Evolutionary conservation across 169 alveolate genomes (phyloP).

Genomic region (Cryptosporidium meleagridis): DNA sequence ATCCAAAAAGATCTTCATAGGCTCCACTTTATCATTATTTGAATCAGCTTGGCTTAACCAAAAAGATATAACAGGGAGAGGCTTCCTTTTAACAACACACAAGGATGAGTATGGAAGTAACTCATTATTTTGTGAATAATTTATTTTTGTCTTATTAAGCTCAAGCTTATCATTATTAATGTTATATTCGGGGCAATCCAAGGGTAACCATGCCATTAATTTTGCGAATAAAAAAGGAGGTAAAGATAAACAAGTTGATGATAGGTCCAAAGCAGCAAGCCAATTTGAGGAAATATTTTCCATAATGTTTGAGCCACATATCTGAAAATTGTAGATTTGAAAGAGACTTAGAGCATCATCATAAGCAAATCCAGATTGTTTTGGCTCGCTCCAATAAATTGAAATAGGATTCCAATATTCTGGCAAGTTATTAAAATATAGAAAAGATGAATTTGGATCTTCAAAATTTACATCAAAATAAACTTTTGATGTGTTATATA

Average conservation of each 20-base stretch:
- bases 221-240: conserved; percentile 46
- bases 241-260: conserved; percentile 61
- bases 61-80: conserved; percentile 33
- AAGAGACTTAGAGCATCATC: conserved; percentile 51
- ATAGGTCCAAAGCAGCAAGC: conserved; percentile 60
- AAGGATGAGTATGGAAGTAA: conserved; percentile 19
- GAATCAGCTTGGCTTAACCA: background rate
- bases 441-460: conserved; percentile 1
- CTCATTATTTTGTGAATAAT: background rate
- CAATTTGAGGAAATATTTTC: conserved; percentile 42
- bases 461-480: conserved; percentile 32
- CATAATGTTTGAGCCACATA: conserved; percentile 5
- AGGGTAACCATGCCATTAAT: conserved; percentile 31
- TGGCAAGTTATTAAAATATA: conserved; percentile 12
- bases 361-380: conserved; percentile 47
- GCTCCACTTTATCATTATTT: background rate
- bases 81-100: conserved; percentile 32
- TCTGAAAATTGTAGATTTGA: conserved; percentile 34
- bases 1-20: conserved; percentile 12
- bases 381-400: conserved; percentile 61
- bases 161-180: background rate
- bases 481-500: conserved; percentile 26
- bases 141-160: background rate
- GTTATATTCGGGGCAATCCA: conserved; percentile 15
- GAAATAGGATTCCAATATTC: conserved; percentile 11